A percentile compares a stretch with the other conserved stretches of the same genome.
Conservation (phyloP, 805 yeast genomes). For the Saccharomycopsis sp. region DNA sequence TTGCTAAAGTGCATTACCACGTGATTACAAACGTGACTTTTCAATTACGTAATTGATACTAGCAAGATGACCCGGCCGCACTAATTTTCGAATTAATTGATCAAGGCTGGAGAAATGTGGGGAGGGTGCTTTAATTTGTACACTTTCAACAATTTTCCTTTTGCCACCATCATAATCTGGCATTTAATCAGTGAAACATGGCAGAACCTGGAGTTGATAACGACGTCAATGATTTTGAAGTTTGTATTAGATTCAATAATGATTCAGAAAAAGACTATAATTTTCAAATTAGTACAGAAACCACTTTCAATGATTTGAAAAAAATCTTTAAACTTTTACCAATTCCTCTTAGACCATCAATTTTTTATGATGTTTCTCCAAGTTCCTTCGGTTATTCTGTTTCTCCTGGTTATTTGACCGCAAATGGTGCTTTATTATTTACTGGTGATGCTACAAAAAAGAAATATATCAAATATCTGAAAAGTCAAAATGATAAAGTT, state of each 20-base stretch:
- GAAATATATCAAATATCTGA: constrained; percentile 17
- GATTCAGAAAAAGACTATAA: constrained; percentile 86
- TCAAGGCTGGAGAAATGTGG: too few relatives aligned
- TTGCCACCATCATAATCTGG: too few relatives aligned
- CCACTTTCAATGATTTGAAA: constrained; percentile 48
- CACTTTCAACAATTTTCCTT: too few relatives aligned
- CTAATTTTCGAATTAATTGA: too few relatives aligned
- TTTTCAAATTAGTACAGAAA: constrained; percentile 54
- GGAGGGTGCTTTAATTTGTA: too few relatives aligned
- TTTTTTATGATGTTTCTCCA: constrained; percentile 61
- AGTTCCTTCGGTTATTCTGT: constrained; percentile 48
- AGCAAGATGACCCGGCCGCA: too few relatives aligned
- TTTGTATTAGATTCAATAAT: constrained; percentile 72
- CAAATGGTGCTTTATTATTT: constrained; percentile 71
- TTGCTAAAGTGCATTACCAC: too few relatives aligned
- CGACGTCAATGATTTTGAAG: constrained; percentile 25
- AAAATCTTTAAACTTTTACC: constrained; percentile 59
- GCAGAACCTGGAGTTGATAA: too few relatives aligned
- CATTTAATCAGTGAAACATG: too few relatives aligned
- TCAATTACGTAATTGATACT: too few relatives aligned
- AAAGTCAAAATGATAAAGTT: constrained; percentile 28
- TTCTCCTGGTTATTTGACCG: constrained; percentile 75
- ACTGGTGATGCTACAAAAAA: constrained; percentile 43
- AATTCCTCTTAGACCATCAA: constrained; percentile 66
- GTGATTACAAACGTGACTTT: too few relatives aligned